Base-by-base conservation (phyloP, 2,329 filamentous ascomycete species). In the Cladophialophora psammophila region DNA sequence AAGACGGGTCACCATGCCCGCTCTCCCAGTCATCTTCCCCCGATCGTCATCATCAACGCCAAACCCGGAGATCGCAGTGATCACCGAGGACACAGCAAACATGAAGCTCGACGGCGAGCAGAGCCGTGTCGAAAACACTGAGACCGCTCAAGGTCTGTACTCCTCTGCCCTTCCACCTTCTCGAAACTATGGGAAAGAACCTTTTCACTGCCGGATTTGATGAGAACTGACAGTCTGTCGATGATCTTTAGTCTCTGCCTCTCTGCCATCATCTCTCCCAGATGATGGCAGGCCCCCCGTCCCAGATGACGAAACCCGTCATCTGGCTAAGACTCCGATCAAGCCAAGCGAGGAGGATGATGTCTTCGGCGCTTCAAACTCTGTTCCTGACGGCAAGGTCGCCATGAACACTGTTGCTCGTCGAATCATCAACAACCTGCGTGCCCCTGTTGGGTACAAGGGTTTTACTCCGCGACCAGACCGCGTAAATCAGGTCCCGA, bases 401-500 rank as follows among this genome's bases (percentile, higher is more conserved):
- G 32, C 52, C 35, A 20, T 35, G 7, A 60, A 60, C 54, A 35
- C 58, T 15, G 13, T 63, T 48, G 56, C 65, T 5, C 38, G 58
- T 15, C 36, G 57, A 32, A 62, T 64, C 26, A 15, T 50, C 32
- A 31, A 35, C 12, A 64, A 40, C n/a, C 36, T 60, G 15, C 64
- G 66, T 35, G 34, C 40, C 34, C 48, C 62, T 20, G 9, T 31
- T 26, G 50, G 10, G 2, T 64, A 42, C 48, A 59, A 45, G 10
- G 54, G 60, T 42, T 67, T 60, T 66, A n/a, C 40, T 0, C 72
- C 72, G 13, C 75, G 76, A 53, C 55, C 63, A 31, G 77, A 79
- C 34, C 74, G 77, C 53, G 34, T 75, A 42, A 54, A 57, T 5
- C 74, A 77, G 57, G 63, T 70, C 31, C 73, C 75, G 34, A 74